Evolutionary conservation across 2,329 filamentous ascomycete genomes (phyloP).

Genomic region (Canariomyces notabilis): DNA sequence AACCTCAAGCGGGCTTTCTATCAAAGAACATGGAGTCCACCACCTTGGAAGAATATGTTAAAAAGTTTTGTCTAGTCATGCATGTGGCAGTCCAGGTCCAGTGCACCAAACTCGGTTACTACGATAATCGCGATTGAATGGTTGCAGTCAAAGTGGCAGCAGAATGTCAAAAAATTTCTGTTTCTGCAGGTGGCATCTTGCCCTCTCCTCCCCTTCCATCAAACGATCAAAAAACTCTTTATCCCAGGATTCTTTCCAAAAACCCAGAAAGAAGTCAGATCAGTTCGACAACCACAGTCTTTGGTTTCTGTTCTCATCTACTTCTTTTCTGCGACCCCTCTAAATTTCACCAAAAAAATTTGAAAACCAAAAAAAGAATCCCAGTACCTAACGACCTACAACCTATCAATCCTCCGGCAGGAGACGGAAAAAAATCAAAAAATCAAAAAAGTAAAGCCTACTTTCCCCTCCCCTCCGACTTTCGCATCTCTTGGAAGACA

Average conservation of each 20-base stretch:
- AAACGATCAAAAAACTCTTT: constrained; percentile 25
- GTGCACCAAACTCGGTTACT: constrained; percentile 7
- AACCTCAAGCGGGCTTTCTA: too few species aligned
- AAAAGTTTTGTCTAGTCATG: too few species aligned
- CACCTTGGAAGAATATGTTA: too few species aligned
- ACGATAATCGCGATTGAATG: constrained; percentile 15
- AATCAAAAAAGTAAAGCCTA: constrained; percentile 24
- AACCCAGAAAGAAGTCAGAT: constrained; percentile 46
- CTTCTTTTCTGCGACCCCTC: constrained; percentile 38
- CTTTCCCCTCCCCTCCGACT: constrained; percentile 15
- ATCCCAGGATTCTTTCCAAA: constrained; percentile 29
- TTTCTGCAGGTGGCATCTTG: constrained; percentile 21
- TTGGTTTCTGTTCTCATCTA: constrained; percentile 56
- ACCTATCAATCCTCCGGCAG: constrained; percentile 16
- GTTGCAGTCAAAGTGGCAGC: not conserved
- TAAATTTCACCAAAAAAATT: constrained; percentile 55
- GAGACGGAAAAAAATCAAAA: constrained; percentile 36
- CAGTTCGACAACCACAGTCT: constrained; percentile 52
- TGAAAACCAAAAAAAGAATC: constrained; percentile 50
- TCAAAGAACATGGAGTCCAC: too few species aligned
- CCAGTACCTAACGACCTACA: constrained; percentile 20
- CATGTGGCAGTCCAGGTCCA: not conserved
- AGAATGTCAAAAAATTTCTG: constrained; percentile 24
- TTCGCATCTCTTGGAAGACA: constrained; percentile 18
- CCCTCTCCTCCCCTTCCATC: constrained; percentile 24